Evolutionary conservation across 768 basidiomycete species (phyloP), one percentile per base, ranked within the genome.

Genomic region (Mycena rebaudengoi): DNA sequence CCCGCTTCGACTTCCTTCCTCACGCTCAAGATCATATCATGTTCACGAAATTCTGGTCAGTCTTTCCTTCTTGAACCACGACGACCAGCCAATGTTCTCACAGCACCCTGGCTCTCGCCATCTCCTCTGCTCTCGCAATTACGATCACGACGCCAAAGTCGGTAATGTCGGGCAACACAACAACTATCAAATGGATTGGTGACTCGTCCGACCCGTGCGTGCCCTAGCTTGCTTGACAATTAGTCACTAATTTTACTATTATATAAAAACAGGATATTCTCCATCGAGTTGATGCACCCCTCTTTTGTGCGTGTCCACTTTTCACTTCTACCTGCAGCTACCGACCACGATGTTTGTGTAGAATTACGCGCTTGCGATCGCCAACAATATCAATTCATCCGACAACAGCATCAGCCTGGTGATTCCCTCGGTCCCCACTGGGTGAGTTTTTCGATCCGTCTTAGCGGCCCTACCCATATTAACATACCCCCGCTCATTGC

Each of bases 331-430:
- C n/a, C 14, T 32, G 16, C 7, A 35, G 13, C 50, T 12, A 39
- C 7, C 3, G 10, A n/a, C 37, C 18, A 25, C 23, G 33, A 4
- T 35, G 2, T 4, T 28, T 16, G 21, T 12, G 6, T 35, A 57
- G 55, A 78, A 89, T 76, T 74, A 85, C 57, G 55, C 78, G 0
- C 85, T 82, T 48, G 88, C 84, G 45, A 80, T 91, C 56, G 83
- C 81, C 13, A 88, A 83, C 79, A 86, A 85, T 62, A 77, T 91
- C 2, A 59, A 76, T 21, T 78, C 85, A 1, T 39, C 75, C 2
- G 13, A 52, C 5, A 77, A 78, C 0, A 35, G 67, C 1, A 1
- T 84, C 3, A 79, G 77, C 1, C 14, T 90, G n/a, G 37, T 51
- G 0, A 62, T 90, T 4, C 87, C 87, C 18, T 50, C 77, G 20